phyloP scores from a whole-genome alignment of 2,329 filamentous ascomycete species.

The Colletotrichum sidae region DNA sequence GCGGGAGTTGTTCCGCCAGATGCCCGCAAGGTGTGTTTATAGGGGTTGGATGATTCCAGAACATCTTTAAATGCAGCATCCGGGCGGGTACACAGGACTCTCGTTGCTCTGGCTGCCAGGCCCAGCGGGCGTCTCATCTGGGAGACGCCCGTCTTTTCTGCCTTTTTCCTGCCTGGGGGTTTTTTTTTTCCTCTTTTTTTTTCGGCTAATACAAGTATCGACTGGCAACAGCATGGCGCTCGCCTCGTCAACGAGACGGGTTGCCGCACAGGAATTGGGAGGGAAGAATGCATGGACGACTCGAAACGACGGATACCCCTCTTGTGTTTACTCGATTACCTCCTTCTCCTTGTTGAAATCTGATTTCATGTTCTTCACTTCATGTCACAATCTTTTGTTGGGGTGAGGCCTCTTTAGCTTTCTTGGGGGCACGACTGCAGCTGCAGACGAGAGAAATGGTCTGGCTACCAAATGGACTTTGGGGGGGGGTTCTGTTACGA shows the following conservation, averaged over 20 bases:
- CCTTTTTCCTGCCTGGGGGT: slow-evolving; percentile 33
- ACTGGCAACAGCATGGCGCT: slow-evolving; percentile 53
- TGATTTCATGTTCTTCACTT: slow-evolving; percentile 31
- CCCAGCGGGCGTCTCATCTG: slow-evolving; percentile 5
- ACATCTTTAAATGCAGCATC: slow-evolving; percentile 27
- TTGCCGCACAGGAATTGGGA: slow-evolving; percentile 43
- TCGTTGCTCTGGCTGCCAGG: slow-evolving; percentile 36
- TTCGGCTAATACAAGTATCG: slow-evolving; percentile 48
- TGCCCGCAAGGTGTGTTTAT: slow-evolving; percentile 16
- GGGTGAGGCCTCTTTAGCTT: slow-evolving; percentile 33
- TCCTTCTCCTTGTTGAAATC: slow-evolving; percentile 36
- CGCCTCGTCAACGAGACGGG: slow-evolving; percentile 40
- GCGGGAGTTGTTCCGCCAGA: slow-evolving; percentile 18
- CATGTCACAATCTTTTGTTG: slow-evolving; percentile 28
- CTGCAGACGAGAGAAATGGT: slow-evolving; percentile 27
- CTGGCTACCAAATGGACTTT: slow-evolving; percentile 38
- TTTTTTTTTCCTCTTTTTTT: slow-evolving; percentile 39
- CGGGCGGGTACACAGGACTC: slow-evolving; percentile 37
- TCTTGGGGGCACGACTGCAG: slow-evolving; percentile 28
- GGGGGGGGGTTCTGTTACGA: slow-evolving; percentile 38
- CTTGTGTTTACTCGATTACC: slow-evolving; percentile 40
- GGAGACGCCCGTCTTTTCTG: neutral
- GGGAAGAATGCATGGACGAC: slow-evolving; percentile 59
- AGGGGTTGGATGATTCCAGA: slow-evolving; percentile 28
- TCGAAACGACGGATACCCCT: slow-evolving; percentile 58